Evolutionary conservation across 352 stramenopile species (phyloP).

Genomic region (Pythium pyrilobum): DNA sequence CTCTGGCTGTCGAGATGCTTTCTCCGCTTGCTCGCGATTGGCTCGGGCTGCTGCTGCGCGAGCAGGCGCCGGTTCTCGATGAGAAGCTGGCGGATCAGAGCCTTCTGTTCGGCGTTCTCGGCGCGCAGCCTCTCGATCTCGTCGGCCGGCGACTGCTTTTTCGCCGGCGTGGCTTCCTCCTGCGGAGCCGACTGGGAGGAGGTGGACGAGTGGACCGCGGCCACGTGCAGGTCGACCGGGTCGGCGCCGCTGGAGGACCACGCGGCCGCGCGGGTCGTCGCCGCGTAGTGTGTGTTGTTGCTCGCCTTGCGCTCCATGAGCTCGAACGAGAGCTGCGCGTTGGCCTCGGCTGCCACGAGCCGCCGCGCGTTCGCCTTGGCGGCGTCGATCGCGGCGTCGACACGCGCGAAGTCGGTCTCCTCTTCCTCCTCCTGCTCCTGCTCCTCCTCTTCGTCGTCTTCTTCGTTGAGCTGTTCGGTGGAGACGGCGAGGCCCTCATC

Average conservation of each 20-base stretch:
- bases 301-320: constrained; percentile 16
- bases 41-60: not conserved
- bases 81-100: constrained; percentile 10
- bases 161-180: too few relatives aligned
- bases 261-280: not conserved
- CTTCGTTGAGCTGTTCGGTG: too few relatives aligned
- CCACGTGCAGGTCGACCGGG: not conserved
- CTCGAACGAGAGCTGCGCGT: constrained; percentile 12
- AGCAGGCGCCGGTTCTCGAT: constrained; percentile 8
- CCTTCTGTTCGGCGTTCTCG: constrained; percentile 14
- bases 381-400: not conserved
- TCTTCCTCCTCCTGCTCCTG: not conserved
- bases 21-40: not conserved
- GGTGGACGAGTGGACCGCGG: too few relatives aligned
- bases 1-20: too few relatives aligned
- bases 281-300: not conserved
- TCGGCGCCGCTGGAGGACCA: not conserved
- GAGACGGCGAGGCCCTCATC: too few relatives aligned
- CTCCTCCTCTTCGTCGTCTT: not conserved
- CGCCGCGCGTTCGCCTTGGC: not conserved
- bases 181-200: too few relatives aligned
- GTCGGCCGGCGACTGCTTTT: not conserved
- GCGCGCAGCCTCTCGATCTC: constrained; percentile 7
- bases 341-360: constrained; percentile 3
- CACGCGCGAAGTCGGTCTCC: not conserved